Percentiles rank a stretch among this genome's conserved stretches.
phyloP scores from a whole-genome alignment of 805 yeast species.

The Wickerhamiella nectarea region DNA sequence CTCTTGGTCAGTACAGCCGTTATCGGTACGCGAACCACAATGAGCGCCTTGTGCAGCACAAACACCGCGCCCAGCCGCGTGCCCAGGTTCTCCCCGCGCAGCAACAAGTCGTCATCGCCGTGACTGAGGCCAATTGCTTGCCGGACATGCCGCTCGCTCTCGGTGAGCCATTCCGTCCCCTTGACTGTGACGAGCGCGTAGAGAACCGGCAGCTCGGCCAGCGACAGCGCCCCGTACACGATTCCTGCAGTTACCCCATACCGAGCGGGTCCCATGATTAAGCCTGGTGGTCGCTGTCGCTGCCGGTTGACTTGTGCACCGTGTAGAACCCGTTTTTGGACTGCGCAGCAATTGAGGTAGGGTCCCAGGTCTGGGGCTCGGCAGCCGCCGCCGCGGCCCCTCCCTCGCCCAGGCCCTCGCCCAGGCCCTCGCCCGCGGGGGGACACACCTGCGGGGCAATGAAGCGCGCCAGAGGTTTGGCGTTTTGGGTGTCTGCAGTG shows the following conservation, averaged over 20 bases:
- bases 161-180: conserved; percentile 1
- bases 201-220: conserved; percentile 3
- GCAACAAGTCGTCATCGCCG: background rate
- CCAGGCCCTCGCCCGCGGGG: conserved; percentile 15
- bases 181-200: background rate
- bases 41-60: conserved; percentile 4
- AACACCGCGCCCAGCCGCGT: conserved; percentile 1
- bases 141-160: background rate
- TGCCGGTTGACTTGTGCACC: conserved; percentile 10
- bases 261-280: background rate
- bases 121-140: background rate
- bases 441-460: conserved; percentile 15
- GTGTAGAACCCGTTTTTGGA: conserved; percentile 21
- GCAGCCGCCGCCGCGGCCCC: conserved; percentile 3
- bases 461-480: conserved; percentile 25
- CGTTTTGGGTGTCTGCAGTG: conserved; percentile 24
- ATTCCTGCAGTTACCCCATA: background rate
- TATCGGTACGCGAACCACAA: background rate
- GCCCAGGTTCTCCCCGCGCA: background rate
- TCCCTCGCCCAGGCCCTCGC: too few species aligned
- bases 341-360: conserved; percentile 20
- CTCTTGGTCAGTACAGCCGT: background rate
- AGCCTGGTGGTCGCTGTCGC: too few species aligned
- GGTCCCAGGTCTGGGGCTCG: conserved; percentile 21
- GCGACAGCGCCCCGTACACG: conserved; percentile 3